Base-by-base conservation (phyloP, 257 asterid genomes). In the Anisodus acutangulus region DNA sequence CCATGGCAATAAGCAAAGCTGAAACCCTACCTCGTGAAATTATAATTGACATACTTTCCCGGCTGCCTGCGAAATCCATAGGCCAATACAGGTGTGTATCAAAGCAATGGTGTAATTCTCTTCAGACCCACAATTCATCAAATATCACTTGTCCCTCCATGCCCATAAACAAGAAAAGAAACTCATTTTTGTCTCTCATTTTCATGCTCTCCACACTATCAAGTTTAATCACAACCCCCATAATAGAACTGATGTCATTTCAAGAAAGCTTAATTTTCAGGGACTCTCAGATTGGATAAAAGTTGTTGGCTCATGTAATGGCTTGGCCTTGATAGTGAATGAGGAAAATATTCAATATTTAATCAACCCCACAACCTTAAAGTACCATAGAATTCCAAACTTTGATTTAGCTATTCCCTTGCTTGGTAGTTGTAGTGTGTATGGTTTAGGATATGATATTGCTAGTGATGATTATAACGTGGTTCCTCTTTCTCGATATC, bases 391-490 rank as follows among this genome's bases (percentile, higher is more conserved):
- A 69, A 41, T 69, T 41, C 8, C 35, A 39, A 69, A 41, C 3
- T 15, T 39, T 39, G 43, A 55, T 55, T 55, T 58, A 22, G 64
- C 64, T 58, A 2, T 58, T 58, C 64, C 64, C 3, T 15, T 15
- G 6, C 22, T 7, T 5, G 64, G 3, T 58, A 58, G 64, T 6
- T 69, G 2, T 69, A 37, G 7, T 2, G 1, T 8, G 11, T 37
- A 7, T 9, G 93, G 91, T 43, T 83, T 91, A 17, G 94, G 92
- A 2, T 88, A 89, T 58, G 90, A 89, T 84, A 19, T 83, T 6
- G 31, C 17, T 11, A 83, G 12, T 59, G 90, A 90, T 86, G 93
- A 90, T 83, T 90, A 90, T 78, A 90, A 90, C 76, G 10, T 91
- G 37, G 90, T 91, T 4, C 53, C 68, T 10, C 90, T 90, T 57